Base-by-base conservation (phyloP, 352 stramenopile genomes). In the Pseudoperonospora humuli region DNA sequence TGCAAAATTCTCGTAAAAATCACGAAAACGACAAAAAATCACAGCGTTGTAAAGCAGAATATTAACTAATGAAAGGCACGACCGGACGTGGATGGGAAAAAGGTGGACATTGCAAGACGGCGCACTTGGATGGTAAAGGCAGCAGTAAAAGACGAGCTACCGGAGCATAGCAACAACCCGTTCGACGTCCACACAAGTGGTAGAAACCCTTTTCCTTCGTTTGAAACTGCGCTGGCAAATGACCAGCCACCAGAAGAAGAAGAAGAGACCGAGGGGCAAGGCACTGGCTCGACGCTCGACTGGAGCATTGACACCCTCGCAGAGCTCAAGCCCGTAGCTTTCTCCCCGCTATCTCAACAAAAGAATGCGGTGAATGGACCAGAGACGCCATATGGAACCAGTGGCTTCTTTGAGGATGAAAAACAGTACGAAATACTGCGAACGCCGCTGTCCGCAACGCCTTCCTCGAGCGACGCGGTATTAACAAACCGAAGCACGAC, bases 281-380 rank as follows among this genome's bases (percentile, higher is more conserved):
- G 21, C 35, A 21, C 37, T 18, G 19, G 15, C 15, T 62, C 50
- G 45, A 50, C 45, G 25, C 34, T 77, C 24, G 43, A 81, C 57
- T 86, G 74, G 74, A 86, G 70, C 53, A 84, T 86, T 41, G 74
- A 83, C 44, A 74, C 64, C 24, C 68, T 84, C 27, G 74, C 74
- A 5, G 72, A 77, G 59, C 60, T 83, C 13, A 61, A 73, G 37
- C 70, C 70, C n/a, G 46, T 63, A 20, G 27, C 18, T 14, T 78
- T 82, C 44, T 82, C 74, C n/a, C 74, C 74, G 7, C 49, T 70
- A 5, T 31, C 52, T 9, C 50, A 62, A 35, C 73, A 80, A 41
- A 64, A 64, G 54, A 15, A 31, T n/a, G 34, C 33, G 17, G 20
- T n/a, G 17, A 39, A 20, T 3, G 28, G 13, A 11, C 34, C 28